phyloP scores from a whole-genome alignment of 805 yeast genomes.

The Yarrowia sp. region DNA sequence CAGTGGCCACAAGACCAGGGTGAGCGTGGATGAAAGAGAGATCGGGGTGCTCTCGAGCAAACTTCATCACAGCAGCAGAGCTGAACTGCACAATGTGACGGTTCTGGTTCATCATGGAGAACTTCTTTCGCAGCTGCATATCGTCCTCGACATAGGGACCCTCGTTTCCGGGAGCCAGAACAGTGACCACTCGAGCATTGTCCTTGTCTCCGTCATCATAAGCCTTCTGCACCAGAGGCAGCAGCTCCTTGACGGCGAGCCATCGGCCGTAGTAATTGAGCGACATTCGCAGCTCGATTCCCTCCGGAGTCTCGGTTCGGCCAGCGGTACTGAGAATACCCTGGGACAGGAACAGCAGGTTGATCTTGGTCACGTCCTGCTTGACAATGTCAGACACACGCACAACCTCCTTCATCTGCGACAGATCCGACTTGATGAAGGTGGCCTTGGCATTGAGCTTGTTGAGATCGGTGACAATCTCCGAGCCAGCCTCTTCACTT shows the following conservation, averaged over 20 bases:
- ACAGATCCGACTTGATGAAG: constrained; percentile 43
- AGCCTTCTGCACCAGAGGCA: constrained; percentile 44
- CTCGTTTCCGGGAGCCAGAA: constrained; percentile 45
- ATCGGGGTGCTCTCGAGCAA: constrained; percentile 44
- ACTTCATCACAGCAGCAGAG: constrained; percentile 43
- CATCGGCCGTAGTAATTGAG: constrained; percentile 47
- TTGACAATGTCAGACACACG: constrained; percentile 39
- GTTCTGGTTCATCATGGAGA: constrained; percentile 39
- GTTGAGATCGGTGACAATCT: constrained; percentile 42
- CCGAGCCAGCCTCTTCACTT: constrained; percentile 43
- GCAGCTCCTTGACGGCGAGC: constrained; percentile 43
- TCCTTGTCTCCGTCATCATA: constrained; percentile 41
- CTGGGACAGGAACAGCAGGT: constrained; percentile 42
- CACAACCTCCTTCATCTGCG: constrained; percentile 44
- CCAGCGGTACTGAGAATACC: constrained; percentile 50
- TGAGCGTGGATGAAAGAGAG: constrained; percentile 44
- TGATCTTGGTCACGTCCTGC: constrained; percentile 42
- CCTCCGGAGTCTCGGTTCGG: constrained; percentile 47
- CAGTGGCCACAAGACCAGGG: constrained; percentile 46
- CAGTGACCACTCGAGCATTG: constrained; percentile 46
- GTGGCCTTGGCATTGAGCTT: constrained; percentile 43
- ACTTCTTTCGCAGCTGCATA: constrained; percentile 45
- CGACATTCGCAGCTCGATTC: constrained; percentile 46
- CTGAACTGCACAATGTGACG: constrained; percentile 42
- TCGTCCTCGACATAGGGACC: constrained; percentile 44